Evolutionary conservation across 2,329 filamentous ascomycete genomes (phyloP).

Genomic region (Diplodia seriata): DNA sequence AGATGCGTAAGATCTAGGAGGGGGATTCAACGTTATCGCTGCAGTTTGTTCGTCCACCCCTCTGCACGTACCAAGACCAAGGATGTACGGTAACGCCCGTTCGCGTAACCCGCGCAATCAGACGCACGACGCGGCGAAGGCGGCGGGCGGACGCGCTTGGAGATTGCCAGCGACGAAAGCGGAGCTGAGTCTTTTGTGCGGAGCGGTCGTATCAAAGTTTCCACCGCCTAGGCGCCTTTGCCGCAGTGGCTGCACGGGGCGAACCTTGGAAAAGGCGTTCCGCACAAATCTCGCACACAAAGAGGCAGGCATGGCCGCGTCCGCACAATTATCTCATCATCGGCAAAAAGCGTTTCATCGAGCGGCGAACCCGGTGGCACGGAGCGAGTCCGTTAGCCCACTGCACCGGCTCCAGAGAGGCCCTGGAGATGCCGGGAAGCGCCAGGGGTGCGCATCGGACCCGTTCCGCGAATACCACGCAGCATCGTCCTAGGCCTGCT

Average conservation of each 20-base stretch:
- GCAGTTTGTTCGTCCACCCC: neutral
- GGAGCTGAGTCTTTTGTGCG: conserved; percentile 28
- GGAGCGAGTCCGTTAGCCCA: conserved; percentile 11
- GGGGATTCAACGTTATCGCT: neutral
- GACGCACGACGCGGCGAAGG: neutral
- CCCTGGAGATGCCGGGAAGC: conserved; percentile 12
- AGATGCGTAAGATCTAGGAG: neutral
- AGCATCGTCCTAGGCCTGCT: neutral
- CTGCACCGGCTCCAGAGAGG: conserved; percentile 12
- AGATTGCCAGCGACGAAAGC: conserved; percentile 14
- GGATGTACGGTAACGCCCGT: neutral
- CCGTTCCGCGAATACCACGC: conserved; percentile 9
- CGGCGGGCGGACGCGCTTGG: neutral
- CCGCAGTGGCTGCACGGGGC: neutral
- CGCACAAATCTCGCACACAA: conserved; percentile 27
- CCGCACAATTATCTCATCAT: conserved; percentile 8
- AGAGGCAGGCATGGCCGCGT: neutral
- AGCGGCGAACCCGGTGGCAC: neutral
- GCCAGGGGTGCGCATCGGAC: neutral
- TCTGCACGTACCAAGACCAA: neutral
- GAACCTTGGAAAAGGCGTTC: neutral
- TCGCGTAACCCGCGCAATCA: conserved; percentile 3
- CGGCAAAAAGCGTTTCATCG: neutral
- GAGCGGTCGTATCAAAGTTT: conserved; percentile 27
- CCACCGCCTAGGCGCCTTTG: neutral